phyloP scores from a whole-genome alignment of 495 filamentous ascomycete genomes.

The Opeltia flavorubescens region DNA sequence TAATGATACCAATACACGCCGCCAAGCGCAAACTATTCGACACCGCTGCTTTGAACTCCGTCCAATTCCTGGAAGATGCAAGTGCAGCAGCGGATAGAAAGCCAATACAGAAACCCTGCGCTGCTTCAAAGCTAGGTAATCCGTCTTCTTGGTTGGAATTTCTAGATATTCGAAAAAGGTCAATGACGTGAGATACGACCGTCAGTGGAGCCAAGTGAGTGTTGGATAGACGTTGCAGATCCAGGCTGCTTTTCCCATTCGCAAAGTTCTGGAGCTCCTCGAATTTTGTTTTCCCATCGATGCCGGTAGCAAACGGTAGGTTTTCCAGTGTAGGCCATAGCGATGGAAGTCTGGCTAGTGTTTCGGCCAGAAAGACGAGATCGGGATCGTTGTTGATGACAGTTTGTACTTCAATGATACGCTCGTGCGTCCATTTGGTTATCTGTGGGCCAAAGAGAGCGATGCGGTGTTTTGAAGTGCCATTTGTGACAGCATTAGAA shows the following conservation, averaged over 20 bases:
- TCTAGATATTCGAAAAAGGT: background rate
- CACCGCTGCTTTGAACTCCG: slow-evolving; percentile 16
- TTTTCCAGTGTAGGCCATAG: background rate
- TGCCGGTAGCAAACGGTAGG: background rate
- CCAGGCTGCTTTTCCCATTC: background rate
- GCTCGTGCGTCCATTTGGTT: background rate
- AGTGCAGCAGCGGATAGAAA: slow-evolving; percentile 23
- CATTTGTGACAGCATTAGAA: no score
- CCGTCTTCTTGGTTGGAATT: no score
- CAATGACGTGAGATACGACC: background rate
- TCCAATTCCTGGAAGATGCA: slow-evolving; percentile 11
- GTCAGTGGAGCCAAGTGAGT: background rate
- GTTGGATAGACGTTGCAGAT: background rate
- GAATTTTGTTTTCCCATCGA: background rate
- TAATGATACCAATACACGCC: slow-evolving; percentile 22
- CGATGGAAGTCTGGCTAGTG: background rate
- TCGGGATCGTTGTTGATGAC: background rate
- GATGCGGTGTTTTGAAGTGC: no score
- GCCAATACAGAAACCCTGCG: slow-evolving; percentile 28
- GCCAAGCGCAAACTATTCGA: slow-evolving; percentile 24
- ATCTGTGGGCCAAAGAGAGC: background rate
- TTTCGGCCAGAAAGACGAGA: background rate
- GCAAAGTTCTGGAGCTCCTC: background rate
- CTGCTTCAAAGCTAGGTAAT: no score
- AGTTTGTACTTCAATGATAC: background rate